phyloP scores from a whole-genome alignment of 2,329 filamentous ascomycete species.

The Sphaerulina musiva region DNA sequence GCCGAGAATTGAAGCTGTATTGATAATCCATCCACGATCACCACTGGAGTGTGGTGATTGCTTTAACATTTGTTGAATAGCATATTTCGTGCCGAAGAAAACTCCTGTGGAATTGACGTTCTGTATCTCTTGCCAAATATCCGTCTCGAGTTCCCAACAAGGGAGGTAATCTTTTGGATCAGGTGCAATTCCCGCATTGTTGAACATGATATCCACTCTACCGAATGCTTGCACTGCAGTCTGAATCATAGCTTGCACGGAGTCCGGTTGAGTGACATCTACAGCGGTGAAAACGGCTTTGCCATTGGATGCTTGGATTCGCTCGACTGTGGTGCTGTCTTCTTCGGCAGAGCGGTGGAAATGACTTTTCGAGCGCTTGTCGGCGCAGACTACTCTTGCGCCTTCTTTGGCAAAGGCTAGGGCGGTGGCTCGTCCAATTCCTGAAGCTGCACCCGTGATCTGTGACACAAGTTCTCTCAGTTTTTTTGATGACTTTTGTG shows the following conservation, averaged over 20 bases:
- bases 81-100: conserved; percentile 44
- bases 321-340: conserved; percentile 30
- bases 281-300: conserved; percentile 34
- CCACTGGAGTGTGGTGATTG: conserved; percentile 39
- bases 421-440: conserved; percentile 27
- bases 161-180: conserved; percentile 19
- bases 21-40: conserved; percentile 47
- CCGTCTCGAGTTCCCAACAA: conserved; percentile 17
- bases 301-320: conserved; percentile 29
- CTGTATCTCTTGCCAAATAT: conserved; percentile 26
- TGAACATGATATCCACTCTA: conserved; percentile 20
- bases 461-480: neutral
- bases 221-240: conserved; percentile 20
- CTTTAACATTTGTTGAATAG: conserved; percentile 44
- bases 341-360: conserved; percentile 19
- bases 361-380: conserved; percentile 22
- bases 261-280: conserved; percentile 28
- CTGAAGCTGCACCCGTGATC: conserved; percentile 29
- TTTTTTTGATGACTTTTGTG: neutral
- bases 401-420: conserved; percentile 25
- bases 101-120: conserved; percentile 37
- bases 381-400: conserved; percentile 27
- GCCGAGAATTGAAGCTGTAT: conserved; percentile 43
- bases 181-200: conserved; percentile 15
- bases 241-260: conserved; percentile 24